Percentiles rank a stretch among this genome's conserved stretches.
Conservation (phyloP, 2,329 filamentous ascomycete genomes). For the Calycina herbarum region DNA sequence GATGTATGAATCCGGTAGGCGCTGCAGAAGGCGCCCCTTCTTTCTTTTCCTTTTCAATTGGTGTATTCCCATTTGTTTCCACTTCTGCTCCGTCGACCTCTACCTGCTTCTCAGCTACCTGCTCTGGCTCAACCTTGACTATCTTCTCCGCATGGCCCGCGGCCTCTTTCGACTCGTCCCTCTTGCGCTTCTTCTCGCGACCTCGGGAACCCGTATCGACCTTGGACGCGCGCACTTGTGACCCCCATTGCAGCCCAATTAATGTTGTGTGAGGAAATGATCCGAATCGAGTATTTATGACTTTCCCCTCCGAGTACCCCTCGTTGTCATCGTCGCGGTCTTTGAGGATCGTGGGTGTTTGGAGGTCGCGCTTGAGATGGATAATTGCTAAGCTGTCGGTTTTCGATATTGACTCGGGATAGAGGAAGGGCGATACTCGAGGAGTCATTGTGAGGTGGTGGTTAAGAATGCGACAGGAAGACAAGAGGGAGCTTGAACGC, state of each 20-base stretch:
- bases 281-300: conserved; percentile 90
- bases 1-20: conserved; percentile 72
- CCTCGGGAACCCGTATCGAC: conserved; percentile 92
- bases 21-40: conserved; percentile 48
- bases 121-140: conserved; percentile 14
- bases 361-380: conserved; percentile 83
- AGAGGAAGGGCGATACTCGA: conserved; percentile 73
- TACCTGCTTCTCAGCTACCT: not conserved
- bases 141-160: conserved; percentile 16
- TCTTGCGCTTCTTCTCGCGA: conserved; percentile 50
- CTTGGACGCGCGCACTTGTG: conserved; percentile 83
- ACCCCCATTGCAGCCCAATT: conserved; percentile 82
- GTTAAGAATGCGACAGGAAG: not conserved
- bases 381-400: conserved; percentile 75
- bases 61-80: conserved; percentile 33
- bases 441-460: conserved; percentile 28
- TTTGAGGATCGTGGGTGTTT: conserved; percentile 72
- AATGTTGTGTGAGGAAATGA: conserved; percentile 82
- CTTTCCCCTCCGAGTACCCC: conserved; percentile 74
- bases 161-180: conserved; percentile 39
- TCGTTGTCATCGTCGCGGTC: conserved; percentile 61
- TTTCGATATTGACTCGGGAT: conserved; percentile 62
- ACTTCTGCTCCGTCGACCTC: conserved; percentile 33
- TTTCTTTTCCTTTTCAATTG: conserved; percentile 33
- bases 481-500: not conserved